Evolutionary conservation across 2,329 filamentous ascomycete species (phyloP), one percentile per base, ranked within the genome.

Genomic region (Xylariaceae sp.): DNA sequence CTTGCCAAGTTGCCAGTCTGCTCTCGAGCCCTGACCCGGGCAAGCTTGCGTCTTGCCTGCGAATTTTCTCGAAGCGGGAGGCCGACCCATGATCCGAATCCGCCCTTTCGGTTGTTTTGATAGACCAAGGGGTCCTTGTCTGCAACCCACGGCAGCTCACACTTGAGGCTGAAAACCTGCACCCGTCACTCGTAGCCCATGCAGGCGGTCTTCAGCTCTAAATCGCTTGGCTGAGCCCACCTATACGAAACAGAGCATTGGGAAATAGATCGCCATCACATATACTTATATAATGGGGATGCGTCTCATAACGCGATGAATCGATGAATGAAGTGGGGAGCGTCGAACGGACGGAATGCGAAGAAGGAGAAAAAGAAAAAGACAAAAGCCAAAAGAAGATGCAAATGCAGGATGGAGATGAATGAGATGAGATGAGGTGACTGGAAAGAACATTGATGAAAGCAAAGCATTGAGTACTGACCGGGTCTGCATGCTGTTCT

Each of bases 1-100:
- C 79, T 76, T 81, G 78, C 67, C 76, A 77, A 77, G 70, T 65
- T 51, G 62, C 60, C 18, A 57, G 65, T 51, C 49, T 65, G 61
- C 61, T 65, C 70, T 65, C 70, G 69, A 74, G 73, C 76, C 74
- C 73, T 73, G 72, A 72, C 74, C 72, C 67, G 71, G 76, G 66
- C 73, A 76, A 72, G 74, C 73, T 76, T 78, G 76, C 75, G 74
- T 77, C 74, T 61, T 71, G 72, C 69, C 69, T 70, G 65, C 67
- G 67, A 58, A 68, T 70, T 71, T 76, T 77, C 74, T 76, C 73
- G 74, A 76, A 77, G 73, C 71, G 66, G 73, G 56, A 41, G 55
- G 41, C 49, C 51, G 53, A n/a, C 57, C 17, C 10, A 56, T 53
- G 52, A 61, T 56, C 37, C 48, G 48, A 59, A 49, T 11, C 49